Evolutionary conservation across 2,329 filamentous ascomycete genomes (phyloP), one percentile per base, ranked within the genome.

Genomic region (Pezicula rhizophila): DNA sequence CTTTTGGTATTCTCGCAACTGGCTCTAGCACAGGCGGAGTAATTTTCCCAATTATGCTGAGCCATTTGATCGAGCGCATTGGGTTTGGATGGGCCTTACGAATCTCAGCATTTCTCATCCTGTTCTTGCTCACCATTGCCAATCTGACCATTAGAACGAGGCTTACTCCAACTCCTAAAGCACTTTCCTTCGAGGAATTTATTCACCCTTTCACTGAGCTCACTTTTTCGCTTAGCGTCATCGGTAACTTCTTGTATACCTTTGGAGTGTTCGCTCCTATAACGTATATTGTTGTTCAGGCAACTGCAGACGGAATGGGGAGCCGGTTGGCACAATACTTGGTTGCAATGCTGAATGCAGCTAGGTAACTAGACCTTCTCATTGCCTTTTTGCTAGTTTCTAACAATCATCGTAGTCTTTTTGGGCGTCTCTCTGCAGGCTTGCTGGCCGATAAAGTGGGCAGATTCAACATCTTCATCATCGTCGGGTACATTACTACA

Each of bases 11-110:
- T 66, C 67, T 71, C 56, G 67, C 69, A 10, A 64, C 71, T 2
- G 74, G 74, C 7, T 71, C 68, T 26, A 71, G 68, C 11, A 53
- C 75, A 3, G 74, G 74, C 7, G 75, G 75, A 12, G 73, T 83
- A n/a, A 71, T 82, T 33, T 75, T 82, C 45, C 79, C 79, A 0
- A 79, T 82, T 55, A 78, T 83, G 72, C 70, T 81, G 15, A 64
- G 71, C 1, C 70, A 69, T 23, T 61, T 83, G 26, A 73, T 82
- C 37, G 65, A 65, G 0, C 25, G 68, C 33, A 65, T 79, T 43
- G 74, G 77, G 35, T 76, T 78, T 57, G 60, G 66, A 43, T 82
- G 77, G 80, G 63, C 75, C 1, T 77, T 82, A 67, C 70, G 78
- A 2, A 74, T 72, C 48, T 69, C 68, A 17, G 70, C 73, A 2